Conservation (phyloP, 202 grass and related monocot species). For the Tripidium arundinaceum region DNA sequence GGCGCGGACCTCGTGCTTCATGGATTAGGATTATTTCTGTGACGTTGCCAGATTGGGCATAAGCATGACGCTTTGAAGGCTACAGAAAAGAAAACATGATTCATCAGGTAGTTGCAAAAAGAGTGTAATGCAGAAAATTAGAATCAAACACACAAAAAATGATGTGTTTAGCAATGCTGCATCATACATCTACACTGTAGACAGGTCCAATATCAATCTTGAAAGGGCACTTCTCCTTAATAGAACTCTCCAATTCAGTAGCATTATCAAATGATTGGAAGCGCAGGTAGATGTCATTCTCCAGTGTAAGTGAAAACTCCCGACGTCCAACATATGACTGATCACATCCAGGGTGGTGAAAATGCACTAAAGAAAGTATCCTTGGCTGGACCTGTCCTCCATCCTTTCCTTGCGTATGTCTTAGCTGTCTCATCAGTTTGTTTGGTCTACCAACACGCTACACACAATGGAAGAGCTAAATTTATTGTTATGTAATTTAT, state of each 20-base stretch:
- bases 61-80: conserved; percentile 89
- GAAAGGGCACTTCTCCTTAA: conserved; percentile 77
- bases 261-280: conserved; percentile 76
- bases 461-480: conserved; percentile 20
- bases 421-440: conserved; percentile 1
- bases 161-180: not conserved
- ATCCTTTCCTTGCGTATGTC: conserved; percentile 82
- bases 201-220: conserved; percentile 86
- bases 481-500: not conserved
- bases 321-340: conserved; percentile 70
- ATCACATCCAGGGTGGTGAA: conserved; percentile 88
- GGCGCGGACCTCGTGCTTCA: not conserved
- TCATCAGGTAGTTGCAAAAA: not conserved
- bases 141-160: not conserved
- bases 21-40: no score
- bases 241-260: conserved; percentile 64
- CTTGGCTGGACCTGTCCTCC: conserved; percentile 63
- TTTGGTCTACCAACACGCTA: conserved; percentile 3
- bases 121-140: not conserved
- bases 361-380: conserved; percentile 76
- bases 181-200: conserved; percentile 72
- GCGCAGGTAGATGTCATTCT: conserved; percentile 73
- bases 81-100: conserved; percentile 26
- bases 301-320: conserved; percentile 84
- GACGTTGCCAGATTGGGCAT: conserved; percentile 60